Conservation (phyloP, 345 rosid genomes). For the Camelina neglecta region DNA sequence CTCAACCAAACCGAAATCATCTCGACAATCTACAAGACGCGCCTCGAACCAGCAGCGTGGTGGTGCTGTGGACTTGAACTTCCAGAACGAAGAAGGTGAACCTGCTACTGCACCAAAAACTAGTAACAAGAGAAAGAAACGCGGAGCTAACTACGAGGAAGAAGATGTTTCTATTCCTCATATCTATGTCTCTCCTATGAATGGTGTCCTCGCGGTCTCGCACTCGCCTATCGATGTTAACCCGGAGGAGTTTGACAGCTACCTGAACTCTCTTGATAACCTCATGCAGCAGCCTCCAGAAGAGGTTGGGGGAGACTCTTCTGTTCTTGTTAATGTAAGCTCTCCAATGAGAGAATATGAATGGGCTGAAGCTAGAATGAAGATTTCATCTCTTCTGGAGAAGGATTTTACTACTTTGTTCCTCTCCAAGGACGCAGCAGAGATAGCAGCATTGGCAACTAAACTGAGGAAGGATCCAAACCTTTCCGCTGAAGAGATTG, state of each 20-base stretch:
- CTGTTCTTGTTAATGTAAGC: constrained; percentile 19
- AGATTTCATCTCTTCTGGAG: constrained; percentile 59
- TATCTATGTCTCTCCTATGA: constrained; percentile 47
- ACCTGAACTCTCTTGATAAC: constrained; percentile 67
- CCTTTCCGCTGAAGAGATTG: constrained; percentile 64
- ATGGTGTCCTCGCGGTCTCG: constrained; percentile 39
- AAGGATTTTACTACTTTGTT: constrained; percentile 61
- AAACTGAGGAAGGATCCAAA: constrained; percentile 61
- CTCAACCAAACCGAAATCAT: constrained; percentile 32
- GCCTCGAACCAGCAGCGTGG: constrained; percentile 34
- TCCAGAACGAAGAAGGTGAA: constrained; percentile 34
- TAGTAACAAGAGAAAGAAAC: constrained; percentile 40
- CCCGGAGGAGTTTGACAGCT: constrained; percentile 69
- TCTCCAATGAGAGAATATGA: constrained; percentile 53
- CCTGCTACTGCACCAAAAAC: constrained; percentile 35
- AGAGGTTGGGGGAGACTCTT: constrained; percentile 33
- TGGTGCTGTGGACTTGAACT: constrained; percentile 39
- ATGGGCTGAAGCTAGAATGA: constrained; percentile 59
- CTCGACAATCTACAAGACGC: constrained; percentile 48
- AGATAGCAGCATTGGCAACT: constrained; percentile 59
- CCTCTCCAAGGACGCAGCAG: constrained; percentile 48
- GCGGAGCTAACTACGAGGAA: constrained; percentile 28
- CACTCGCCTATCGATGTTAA: constrained; percentile 43
- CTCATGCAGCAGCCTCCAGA: constrained; percentile 57
- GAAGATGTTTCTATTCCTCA: constrained; percentile 45